Conservation (phyloP, 257 asterid genomes). For the Striga asiatica region DNA sequence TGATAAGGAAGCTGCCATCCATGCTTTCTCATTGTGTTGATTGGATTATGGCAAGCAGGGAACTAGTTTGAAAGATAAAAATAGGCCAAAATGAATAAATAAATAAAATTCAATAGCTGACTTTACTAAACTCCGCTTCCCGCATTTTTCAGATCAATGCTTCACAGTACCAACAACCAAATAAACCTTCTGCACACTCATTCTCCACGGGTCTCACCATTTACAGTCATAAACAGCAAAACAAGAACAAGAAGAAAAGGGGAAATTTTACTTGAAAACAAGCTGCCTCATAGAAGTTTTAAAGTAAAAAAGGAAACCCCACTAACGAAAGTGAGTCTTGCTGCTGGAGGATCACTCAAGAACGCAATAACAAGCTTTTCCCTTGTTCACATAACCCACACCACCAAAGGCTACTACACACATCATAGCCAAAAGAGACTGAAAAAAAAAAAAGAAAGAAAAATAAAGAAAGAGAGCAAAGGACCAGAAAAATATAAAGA, state of each 20-base stretch:
- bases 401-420: slow-evolving; percentile 24
- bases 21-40: slow-evolving; percentile 83
- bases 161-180: slow-evolving; percentile 23
- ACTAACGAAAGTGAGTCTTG: slow-evolving; percentile 34
- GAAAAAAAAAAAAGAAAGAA: slow-evolving; percentile 9
- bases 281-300: slow-evolving; percentile 10
- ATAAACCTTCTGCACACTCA: slow-evolving; percentile 46
- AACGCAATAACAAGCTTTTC: slow-evolving; percentile 29
- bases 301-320: slow-evolving; percentile 16
- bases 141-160: slow-evolving; percentile 38
- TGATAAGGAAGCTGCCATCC: slow-evolving; percentile 99
- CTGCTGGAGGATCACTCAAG: slow-evolving; percentile 26
- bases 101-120: slow-evolving; percentile 18
- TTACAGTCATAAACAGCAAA: neutral
- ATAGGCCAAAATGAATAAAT: neutral
- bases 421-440: slow-evolving; percentile 38
- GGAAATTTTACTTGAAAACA: slow-evolving; percentile 12
- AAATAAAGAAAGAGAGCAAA: too few relatives aligned
- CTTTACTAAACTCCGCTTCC: slow-evolving; percentile 23
- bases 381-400: slow-evolving; percentile 50
- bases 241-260: neutral
- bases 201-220: slow-evolving; percentile 15
- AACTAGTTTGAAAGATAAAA: slow-evolving; percentile 19
- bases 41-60: slow-evolving; percentile 21
- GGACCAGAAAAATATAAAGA: too few relatives aligned